A percentile compares a stretch with the other conserved stretches of the same genome.
These are phyloP conservation scores for Dryadomyces quercivorus DNA, from an alignment of 2,329 filamentous ascomycete species.

Conservation along the genomic window DNA sequence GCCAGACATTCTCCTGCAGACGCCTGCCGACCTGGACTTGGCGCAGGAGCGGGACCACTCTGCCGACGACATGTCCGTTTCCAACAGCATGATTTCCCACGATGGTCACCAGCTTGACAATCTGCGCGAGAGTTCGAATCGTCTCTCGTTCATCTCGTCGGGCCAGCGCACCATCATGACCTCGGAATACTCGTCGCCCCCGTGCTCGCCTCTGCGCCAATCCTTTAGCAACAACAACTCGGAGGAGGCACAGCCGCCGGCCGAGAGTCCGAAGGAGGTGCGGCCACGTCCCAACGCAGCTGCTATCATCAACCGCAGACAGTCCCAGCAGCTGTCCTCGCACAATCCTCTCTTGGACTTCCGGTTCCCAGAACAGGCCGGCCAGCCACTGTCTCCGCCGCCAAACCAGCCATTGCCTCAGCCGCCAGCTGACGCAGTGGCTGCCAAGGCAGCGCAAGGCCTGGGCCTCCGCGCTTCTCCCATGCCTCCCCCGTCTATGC, in stretches of 20 bases:
- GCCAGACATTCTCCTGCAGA: constrained; percentile 17
- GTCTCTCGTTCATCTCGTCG: constrained; percentile 48
- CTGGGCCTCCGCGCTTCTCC: not conserved
- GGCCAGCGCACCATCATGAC: constrained; percentile 48
- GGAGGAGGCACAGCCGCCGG: constrained; percentile 14
- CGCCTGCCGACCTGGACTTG: constrained; percentile 13
- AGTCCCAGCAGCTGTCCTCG: constrained; percentile 30
- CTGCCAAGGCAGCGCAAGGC: not conserved
- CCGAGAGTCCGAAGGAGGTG: constrained; percentile 19
- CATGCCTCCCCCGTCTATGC: not conserved
- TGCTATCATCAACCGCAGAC: constrained; percentile 36
- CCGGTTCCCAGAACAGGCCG: constrained; percentile 5
- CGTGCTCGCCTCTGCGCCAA: constrained; percentile 41
- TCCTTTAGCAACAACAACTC: constrained; percentile 26
- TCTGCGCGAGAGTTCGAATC: constrained; percentile 42
- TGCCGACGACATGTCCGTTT: constrained; percentile 42
- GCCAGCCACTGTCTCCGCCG: not conserved
- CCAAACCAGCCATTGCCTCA: constrained; percentile 5
- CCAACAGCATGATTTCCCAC: constrained; percentile 44
- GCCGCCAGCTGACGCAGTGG: not conserved
- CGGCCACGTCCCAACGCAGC: constrained; percentile 38
- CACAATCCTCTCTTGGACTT: constrained; percentile 29
- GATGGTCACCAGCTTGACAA: constrained; percentile 47
- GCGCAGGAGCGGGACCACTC: constrained; percentile 30
- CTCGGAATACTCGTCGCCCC: constrained; percentile 44